Conservation (phyloP, 139 green algal genomes). For the Closterium sp. region DNA sequence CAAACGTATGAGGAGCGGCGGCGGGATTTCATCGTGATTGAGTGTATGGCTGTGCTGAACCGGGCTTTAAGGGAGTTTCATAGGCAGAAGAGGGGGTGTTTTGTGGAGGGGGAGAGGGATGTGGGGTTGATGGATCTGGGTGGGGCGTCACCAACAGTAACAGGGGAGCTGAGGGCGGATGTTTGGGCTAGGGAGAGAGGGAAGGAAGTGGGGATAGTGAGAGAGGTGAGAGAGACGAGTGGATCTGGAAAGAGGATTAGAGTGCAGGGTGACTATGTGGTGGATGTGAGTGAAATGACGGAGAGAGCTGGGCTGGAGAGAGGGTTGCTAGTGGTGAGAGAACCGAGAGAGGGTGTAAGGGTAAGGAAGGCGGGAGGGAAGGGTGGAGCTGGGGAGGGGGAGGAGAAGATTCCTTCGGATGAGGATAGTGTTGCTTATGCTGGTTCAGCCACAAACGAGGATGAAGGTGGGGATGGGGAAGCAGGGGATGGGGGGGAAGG, state of each 20-base stretch:
- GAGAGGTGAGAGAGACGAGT: not conserved
- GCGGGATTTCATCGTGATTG: slow-evolving; percentile 34
- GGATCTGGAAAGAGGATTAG: not conserved
- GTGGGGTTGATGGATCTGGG: slow-evolving; percentile 31
- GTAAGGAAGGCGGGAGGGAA: not conserved
- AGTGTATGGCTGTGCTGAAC: slow-evolving; percentile 38
- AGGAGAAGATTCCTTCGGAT: not conserved
- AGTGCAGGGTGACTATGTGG: not conserved
- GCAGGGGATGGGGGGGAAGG: not conserved
- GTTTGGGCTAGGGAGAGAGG: not conserved
- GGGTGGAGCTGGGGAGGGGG: not conserved
- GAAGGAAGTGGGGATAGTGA: not conserved
- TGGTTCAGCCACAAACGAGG: not conserved
- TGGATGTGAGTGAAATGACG: not conserved
- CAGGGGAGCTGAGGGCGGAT: not conserved
- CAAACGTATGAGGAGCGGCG: not conserved
- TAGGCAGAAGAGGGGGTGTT: slow-evolving; percentile 7
- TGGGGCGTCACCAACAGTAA: not conserved
- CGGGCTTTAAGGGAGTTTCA: slow-evolving; percentile 33
- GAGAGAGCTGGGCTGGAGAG: not conserved
- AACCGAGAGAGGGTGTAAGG: not conserved
- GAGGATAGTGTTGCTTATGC: not conserved
- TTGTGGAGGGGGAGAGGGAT: slow-evolving; percentile 16
- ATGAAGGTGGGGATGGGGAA: not conserved
- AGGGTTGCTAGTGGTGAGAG: not conserved